phyloP scores from a whole-genome alignment of 2,329 filamentous ascomycete species.

The Claviceps spartinae region DNA sequence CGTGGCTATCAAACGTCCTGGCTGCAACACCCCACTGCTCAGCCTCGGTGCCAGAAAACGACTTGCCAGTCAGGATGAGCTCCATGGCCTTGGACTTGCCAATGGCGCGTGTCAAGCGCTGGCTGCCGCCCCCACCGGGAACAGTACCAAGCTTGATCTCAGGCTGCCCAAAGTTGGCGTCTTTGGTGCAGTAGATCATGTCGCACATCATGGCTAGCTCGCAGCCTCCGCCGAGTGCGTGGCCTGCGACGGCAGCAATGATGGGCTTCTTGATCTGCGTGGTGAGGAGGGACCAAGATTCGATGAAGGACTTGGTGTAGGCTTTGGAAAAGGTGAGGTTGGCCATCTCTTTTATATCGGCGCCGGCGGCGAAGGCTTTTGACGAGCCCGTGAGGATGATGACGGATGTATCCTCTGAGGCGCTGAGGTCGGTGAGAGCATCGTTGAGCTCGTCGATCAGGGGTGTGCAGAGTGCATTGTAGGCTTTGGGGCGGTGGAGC shows the following conservation, averaged over 20 bases:
- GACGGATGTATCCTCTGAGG: conserved; percentile 54
- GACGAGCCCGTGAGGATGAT: conserved; percentile 81
- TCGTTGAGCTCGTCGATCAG: conserved; percentile 83
- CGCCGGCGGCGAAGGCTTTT: conserved; percentile 86
- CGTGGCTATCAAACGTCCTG: conserved; percentile 63
- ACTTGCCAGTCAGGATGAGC: conserved; percentile 73
- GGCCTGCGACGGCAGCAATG: conserved; percentile 86
- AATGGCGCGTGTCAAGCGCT: conserved; percentile 70
- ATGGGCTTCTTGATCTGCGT: conserved; percentile 83
- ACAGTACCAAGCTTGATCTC: conserved; percentile 93
- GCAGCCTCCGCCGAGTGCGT: conserved; percentile 88
- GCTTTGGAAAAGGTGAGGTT: conserved; percentile 78
- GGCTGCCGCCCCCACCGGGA: conserved; percentile 81
- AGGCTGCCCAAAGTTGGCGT: conserved; percentile 86
- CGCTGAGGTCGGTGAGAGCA: conserved; percentile 58
- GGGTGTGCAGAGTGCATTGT: conserved; percentile 85
- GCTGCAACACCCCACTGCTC: conserved; percentile 85
- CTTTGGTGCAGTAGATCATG: conserved; percentile 76
- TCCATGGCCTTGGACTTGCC: conserved; percentile 87
- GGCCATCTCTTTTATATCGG: conserved; percentile 99
- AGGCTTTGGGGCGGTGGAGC: conserved; percentile 83
- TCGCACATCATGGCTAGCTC: conserved; percentile 98
- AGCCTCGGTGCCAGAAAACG: conserved; percentile 72
- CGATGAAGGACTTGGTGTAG: conserved; percentile 86
- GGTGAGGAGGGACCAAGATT: conserved; percentile 79